Conservation (phyloP, 148 eudicot genomes). For the Tetragonia tetragonoides region DNA sequence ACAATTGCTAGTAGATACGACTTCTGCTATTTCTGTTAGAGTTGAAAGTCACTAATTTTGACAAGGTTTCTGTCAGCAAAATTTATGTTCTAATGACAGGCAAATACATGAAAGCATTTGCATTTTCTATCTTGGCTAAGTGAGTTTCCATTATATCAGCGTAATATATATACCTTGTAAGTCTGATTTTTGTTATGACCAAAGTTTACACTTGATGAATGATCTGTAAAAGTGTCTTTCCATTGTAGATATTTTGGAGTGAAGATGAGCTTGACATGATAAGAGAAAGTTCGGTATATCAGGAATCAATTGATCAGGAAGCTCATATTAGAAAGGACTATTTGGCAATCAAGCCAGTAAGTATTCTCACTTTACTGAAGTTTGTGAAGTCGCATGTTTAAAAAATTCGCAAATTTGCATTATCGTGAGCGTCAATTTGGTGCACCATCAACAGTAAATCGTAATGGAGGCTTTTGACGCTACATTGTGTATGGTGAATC, state of each 20-base stretch:
- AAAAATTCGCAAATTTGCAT: background rate
- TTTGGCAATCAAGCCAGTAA: conserved; percentile 47
- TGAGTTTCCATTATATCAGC: too few species aligned
- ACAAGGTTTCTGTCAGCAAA: too few species aligned
- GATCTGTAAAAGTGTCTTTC: conserved; percentile 3
- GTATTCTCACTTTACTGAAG: conserved; percentile 20
- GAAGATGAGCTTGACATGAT: conserved; percentile 67
- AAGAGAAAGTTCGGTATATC: conserved; percentile 46
- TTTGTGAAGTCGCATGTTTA: background rate
- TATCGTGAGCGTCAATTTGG: background rate
- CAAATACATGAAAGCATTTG: too few species aligned
- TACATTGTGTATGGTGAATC: too few species aligned
- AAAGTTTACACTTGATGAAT: background rate
- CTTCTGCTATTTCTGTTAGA: too few species aligned
- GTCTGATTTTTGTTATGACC: background rate
- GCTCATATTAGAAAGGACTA: conserved; percentile 50
- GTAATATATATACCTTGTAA: background rate
- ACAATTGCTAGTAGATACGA: too few species aligned
- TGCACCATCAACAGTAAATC: too few species aligned
- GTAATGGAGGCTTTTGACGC: too few species aligned
- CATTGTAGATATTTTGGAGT: conserved; percentile 68
- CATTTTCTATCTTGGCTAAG: too few species aligned
- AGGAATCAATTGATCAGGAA: conserved; percentile 48
- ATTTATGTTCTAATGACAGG: too few species aligned
- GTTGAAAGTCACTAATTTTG: too few species aligned